Evolutionary conservation across 2,329 filamentous ascomycete genomes (phyloP).

Genomic region (Cladosporium sp.): DNA sequence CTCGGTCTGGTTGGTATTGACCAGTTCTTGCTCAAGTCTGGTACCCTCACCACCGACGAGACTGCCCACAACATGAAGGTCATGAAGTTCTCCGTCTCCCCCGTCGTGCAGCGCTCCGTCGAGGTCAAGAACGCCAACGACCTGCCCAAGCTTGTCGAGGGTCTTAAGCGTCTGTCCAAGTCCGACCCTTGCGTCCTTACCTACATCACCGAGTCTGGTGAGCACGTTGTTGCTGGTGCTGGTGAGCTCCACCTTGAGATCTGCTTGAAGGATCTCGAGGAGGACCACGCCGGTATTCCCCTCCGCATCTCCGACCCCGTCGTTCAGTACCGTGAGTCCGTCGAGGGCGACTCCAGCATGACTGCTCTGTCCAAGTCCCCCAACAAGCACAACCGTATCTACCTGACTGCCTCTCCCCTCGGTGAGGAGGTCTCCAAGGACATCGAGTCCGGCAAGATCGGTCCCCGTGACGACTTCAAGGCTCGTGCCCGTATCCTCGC

Average conservation of each 20-base stretch:
- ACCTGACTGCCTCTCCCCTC: conserved; percentile 87
- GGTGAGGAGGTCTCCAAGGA: conserved; percentile 84
- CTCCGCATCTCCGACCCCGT: conserved; percentile 97
- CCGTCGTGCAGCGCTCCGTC: conserved; percentile 96
- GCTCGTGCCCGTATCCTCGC: conserved; percentile 90
- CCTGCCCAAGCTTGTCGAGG: conserved; percentile 98
- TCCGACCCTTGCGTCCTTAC: conserved; percentile 98
- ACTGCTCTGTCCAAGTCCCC: conserved; percentile 98
- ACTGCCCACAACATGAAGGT: conserved; percentile 99
- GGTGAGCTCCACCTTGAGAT: conserved; percentile 99
- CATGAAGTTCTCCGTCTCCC: conserved; percentile 99
- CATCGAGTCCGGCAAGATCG: conserved; percentile 90
- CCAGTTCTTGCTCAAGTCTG: conserved; percentile 99
- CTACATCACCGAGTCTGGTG: conserved; percentile 82
- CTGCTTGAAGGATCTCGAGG: conserved; percentile 99
- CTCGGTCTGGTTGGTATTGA: conserved; percentile 98
- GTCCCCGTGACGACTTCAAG: conserved; percentile 98
- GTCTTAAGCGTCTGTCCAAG: conserved; percentile 99
- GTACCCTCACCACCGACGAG: conserved; percentile 95
- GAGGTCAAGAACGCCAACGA: conserved; percentile 99
- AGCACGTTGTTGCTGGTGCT: conserved; percentile 98
- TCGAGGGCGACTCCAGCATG: conserved; percentile 78
- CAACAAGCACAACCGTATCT: conserved; percentile 99
- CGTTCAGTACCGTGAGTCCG: conserved; percentile 97
- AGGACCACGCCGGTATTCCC: conserved; percentile 98